Percentiles rank a stretch among this genome's conserved stretches.
Evolutionary conservation across 2,329 filamentous ascomycete species (phyloP).

Genomic region (Penicillium brasilianum): DNA sequence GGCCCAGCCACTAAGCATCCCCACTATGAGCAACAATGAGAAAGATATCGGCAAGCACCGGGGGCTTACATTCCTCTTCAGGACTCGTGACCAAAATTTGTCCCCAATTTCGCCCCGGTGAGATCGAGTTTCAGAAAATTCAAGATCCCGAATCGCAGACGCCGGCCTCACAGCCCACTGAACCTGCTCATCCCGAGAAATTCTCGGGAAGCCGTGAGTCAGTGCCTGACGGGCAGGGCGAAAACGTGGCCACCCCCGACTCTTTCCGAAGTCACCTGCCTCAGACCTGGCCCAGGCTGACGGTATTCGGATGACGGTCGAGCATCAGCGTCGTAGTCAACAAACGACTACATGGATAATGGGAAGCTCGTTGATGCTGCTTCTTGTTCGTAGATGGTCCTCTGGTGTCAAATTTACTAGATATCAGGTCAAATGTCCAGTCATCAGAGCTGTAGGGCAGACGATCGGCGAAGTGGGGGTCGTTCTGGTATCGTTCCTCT

Average conservation of each 20-base stretch:
- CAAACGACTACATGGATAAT: conserved; percentile 32
- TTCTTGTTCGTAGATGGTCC: conserved; percentile 33
- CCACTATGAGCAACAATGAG: conserved; percentile 2
- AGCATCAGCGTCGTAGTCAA: neutral
- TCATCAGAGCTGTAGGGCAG: conserved; percentile 14
- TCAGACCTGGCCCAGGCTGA: conserved; percentile 2
- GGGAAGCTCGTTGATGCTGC: conserved; percentile 31
- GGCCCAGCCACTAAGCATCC: neutral
- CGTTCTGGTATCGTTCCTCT: conserved; percentile 1
- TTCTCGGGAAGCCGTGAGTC: conserved; percentile 25
- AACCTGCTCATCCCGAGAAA: conserved; percentile 1
- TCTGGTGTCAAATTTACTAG: neutral
- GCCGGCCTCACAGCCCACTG: neutral
- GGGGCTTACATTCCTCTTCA: neutral
- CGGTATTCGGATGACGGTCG: conserved; percentile 22
- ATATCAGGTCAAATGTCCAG: conserved; percentile 1
- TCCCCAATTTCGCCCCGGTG: conserved; percentile 13
- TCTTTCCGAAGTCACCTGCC: conserved; percentile 37
- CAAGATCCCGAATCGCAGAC: neutral
- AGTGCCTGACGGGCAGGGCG: conserved; percentile 2
- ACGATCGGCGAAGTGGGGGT: conserved; percentile 10
- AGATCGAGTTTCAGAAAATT: conserved; percentile 1
- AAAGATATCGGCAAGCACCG: conserved; percentile 2
- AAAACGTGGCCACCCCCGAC: conserved; percentile 19
- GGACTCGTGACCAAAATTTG: neutral